These are phyloP conservation scores for Claviceps humidiphila DNA, from an alignment of 2,329 filamentous ascomycete genomes.

Conservation along the genomic window DNA sequence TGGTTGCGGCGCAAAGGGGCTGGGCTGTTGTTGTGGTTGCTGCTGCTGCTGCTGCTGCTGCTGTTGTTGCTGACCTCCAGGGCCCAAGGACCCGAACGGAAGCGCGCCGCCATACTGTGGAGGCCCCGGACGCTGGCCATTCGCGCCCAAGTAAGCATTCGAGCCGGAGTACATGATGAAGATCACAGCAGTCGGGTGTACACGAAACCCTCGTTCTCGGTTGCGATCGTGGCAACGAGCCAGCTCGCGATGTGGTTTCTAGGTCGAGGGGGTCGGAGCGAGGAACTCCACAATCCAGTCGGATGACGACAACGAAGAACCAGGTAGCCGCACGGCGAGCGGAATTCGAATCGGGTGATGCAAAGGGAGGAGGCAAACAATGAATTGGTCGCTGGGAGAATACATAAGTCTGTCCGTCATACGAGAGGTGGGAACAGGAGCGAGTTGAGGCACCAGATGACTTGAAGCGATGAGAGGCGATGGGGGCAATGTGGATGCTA, in stretches of 20 bases:
- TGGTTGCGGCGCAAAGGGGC: constrained; percentile 44
- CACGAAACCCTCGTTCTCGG: neutral
- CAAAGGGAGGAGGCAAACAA: neutral
- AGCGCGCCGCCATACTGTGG: constrained; percentile 26
- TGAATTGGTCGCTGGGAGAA: neutral
- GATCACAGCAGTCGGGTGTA: neutral
- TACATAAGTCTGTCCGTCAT: neutral
- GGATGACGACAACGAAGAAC: neutral
- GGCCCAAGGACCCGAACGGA: constrained; percentile 34
- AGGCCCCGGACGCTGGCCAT: constrained; percentile 58
- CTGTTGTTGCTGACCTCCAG: constrained; percentile 31
- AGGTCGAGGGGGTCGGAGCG: constrained; percentile 2
- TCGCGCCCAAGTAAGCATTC: constrained; percentile 71
- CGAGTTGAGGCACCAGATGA: neutral
- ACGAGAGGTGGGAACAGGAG: neutral
- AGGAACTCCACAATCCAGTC: constrained; percentile 1
- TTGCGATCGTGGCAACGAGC: neutral
- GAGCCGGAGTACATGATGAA: constrained; percentile 74
- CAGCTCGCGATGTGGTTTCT: neutral
- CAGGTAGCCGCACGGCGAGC: constrained; percentile 3
- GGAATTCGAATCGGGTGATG: neutral
- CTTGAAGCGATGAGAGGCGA: neutral
- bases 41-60: constrained; percentile 39
- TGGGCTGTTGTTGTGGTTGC: constrained; percentile 35
- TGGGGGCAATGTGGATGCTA: constrained; percentile 3